Percentiles rank a stretch among this genome's conserved stretches.
These are phyloP conservation scores for Gentiana dahurica DNA, from an alignment of 257 asterid species.

Conservation along the genomic window DNA sequence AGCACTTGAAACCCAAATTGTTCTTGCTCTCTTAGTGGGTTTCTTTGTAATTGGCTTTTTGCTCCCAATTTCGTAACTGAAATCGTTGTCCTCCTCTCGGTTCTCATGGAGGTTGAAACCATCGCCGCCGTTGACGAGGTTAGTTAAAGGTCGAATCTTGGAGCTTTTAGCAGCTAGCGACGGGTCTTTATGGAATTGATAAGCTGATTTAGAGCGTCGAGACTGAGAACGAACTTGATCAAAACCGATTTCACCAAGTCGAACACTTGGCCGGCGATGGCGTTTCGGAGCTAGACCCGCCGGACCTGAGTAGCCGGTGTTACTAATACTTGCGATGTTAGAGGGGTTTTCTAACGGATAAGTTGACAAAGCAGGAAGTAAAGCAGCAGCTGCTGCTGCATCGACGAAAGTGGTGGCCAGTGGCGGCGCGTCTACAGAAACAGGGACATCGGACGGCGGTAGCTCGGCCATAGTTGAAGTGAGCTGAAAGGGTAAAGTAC, in stretches of 20 bases:
- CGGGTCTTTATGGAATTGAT: constrained; percentile 68
- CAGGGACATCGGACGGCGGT: constrained; percentile 45
- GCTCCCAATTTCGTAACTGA: constrained; percentile 24
- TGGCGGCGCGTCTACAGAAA: constrained; percentile 25
- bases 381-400: not conserved
- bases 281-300: constrained; percentile 57
- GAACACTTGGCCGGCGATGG: constrained; percentile 97
- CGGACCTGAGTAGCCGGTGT: constrained; percentile 13
- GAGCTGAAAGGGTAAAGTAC: constrained; percentile 14
- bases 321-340: constrained; percentile 12
- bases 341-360: constrained; percentile 35
- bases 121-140: constrained; percentile 60
- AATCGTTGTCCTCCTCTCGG: constrained; percentile 24
- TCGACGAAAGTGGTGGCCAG: constrained; percentile 5
- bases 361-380: constrained; percentile 23
- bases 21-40: constrained; percentile 61
- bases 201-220: constrained; percentile 52
- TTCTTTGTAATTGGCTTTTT: constrained; percentile 46
- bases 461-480: constrained; percentile 48
- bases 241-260: constrained; percentile 93
- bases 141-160: constrained; percentile 84
- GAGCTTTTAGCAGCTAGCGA: constrained; percentile 63
- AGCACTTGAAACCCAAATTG: constrained; percentile 52
- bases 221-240: constrained; percentile 35
- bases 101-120: constrained; percentile 17